Evolutionary conservation across 345 rosid genomes (phyloP), one percentile per base, ranked within the genome.

Genomic region (Bruguiera parviflora): DNA sequence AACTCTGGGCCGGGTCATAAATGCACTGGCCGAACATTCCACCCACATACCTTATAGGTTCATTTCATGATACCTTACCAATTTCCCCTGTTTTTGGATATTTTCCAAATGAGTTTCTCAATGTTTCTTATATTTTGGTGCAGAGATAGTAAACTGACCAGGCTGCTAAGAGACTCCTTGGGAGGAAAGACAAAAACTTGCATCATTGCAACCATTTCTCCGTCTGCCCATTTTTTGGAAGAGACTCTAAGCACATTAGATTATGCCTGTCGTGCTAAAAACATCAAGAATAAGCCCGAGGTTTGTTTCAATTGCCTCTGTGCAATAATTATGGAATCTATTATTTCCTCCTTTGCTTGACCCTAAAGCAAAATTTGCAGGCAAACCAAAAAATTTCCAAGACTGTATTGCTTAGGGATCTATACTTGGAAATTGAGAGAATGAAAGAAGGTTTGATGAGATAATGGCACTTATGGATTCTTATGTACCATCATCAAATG

Each of bases 181-280:
- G 98, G 98, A 73, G 98, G 98, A 71, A 94, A 88, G 77, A 94
- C 98, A 63, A 94, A 94, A 73, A 94, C 98, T 52, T 91, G 98
- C 78, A 88, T 94, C 75, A 89, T 91, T 71, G 98, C 98, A 18
- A 94, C 98, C 65, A 84, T 94, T 71, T 94, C 95, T 67, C 93
- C 97, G 53, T 88, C 98, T 75, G 95, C 88, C 67, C 83, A 86
- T 77, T 88, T 88, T 37, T 56, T 89, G 58, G 98, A 91, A 77
- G 98, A 91, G 87, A 94, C 98, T 32, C 73, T 94, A 71, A 91
- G 98, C 82, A 94, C 98, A 4, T 79, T 94, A 25, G 98, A 94
- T 70, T 94, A 94, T 64, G 97, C 98, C 8, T 76, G 89, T 67
- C 96, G 97, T 16, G 97, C 97, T 58, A 94, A 94, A 79, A 87